A percentile compares a stretch with the other conserved stretches of the same genome.
These are phyloP conservation scores for Cercophora sp. DNA, from an alignment of 495 filamentous ascomycete genomes.

Conservation along the genomic window DNA sequence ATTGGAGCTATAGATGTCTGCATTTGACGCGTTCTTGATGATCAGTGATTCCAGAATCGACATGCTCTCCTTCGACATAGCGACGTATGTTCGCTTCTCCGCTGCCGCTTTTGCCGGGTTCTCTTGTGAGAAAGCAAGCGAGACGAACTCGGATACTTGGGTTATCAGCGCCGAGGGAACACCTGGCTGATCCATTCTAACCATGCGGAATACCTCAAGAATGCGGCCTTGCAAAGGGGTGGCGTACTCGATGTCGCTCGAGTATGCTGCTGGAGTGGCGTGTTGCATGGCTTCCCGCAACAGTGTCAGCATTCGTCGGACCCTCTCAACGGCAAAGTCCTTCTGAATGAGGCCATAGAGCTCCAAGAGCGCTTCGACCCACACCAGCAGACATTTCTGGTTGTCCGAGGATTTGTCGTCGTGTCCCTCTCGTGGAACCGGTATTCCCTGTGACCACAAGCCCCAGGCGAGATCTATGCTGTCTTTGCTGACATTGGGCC, in stretches of 20 bases:
- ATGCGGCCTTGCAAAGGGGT: constrained; percentile 75
- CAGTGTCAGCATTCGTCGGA: constrained; percentile 60
- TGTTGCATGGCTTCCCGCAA: constrained; percentile 51
- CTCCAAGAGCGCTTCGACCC: constrained; percentile 70
- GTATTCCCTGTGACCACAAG: constrained; percentile 65
- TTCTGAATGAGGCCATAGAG: constrained; percentile 74
- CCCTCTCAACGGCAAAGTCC: constrained; percentile 55
- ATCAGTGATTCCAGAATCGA: constrained; percentile 62
- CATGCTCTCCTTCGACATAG: constrained; percentile 77
- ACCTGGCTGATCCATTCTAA: constrained; percentile 64
- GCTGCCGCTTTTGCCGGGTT: constrained; percentile 27
- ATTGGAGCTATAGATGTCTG: constrained; percentile 61
- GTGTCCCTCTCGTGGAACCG: constrained; percentile 40
- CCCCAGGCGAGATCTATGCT: constrained; percentile 64
- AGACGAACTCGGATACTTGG: constrained; percentile 64
- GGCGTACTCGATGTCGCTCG: constrained; percentile 76
- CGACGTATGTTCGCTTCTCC: constrained; percentile 70
- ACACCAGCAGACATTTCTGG: constrained; percentile 73
- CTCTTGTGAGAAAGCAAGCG: constrained; percentile 56
- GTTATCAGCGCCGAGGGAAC: constrained; percentile 65
- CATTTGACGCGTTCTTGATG: constrained; percentile 55
- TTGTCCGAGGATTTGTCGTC: constrained; percentile 55
- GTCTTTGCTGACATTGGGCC: constrained; percentile 50
- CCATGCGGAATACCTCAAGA: constrained; percentile 64
- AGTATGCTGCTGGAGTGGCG: constrained; percentile 69